These are phyloP conservation scores for Cenococcum geophilum DNA, from an alignment of 495 filamentous ascomycete genomes.

Conservation along the genomic window DNA sequence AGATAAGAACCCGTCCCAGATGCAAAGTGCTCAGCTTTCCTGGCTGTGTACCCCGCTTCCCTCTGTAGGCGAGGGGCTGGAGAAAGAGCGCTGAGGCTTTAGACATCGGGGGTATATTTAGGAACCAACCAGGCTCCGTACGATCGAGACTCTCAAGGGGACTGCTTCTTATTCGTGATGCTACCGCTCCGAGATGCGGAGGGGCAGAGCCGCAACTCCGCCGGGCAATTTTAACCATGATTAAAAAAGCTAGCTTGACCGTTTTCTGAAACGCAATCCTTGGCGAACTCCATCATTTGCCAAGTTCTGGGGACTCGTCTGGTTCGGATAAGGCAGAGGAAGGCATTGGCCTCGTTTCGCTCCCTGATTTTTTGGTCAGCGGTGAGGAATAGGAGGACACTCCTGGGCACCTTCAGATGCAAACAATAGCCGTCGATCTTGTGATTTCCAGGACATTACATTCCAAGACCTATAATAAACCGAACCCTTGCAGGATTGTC, in stretches of 20 bases:
- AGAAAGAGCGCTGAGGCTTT: neutral
- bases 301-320: neutral
- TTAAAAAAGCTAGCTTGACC: neutral
- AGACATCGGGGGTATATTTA: neutral
- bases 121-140: neutral
- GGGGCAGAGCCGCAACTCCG: conserved; percentile 1
- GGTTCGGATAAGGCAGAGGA: neutral
- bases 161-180: neutral
- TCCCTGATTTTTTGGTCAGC: neutral
- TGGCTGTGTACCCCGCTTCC: neutral
- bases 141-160: neutral
- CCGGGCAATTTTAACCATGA: neutral
- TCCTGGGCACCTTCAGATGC: neutral
- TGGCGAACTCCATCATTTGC: neutral
- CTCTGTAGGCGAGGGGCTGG: neutral
- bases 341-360: neutral
- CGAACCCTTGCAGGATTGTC: neutral
- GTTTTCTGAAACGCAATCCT: conserved; percentile 1
- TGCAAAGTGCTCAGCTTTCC: neutral
- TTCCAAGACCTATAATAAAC: too few relatives aligned
- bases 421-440: neutral
- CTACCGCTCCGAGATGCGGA: neutral
- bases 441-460: neutral
- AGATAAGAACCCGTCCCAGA: neutral
- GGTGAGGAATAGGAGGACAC: neutral